Percentiles rank a stretch among this genome's conserved stretches.
phyloP scores from a whole-genome alignment of 257 asterid genomes.

The Plantago major region DNA sequence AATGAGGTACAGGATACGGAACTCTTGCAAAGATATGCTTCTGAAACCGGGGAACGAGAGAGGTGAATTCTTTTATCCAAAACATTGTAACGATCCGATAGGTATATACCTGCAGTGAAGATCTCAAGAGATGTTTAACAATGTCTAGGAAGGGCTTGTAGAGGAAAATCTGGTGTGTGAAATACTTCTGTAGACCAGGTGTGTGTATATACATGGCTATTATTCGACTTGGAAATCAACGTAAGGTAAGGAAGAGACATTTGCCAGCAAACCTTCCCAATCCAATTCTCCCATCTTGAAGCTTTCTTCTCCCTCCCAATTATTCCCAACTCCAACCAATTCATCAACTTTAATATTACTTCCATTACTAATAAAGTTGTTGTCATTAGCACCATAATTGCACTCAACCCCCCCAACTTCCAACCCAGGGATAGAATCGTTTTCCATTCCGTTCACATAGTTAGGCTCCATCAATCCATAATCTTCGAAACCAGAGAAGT shows the following conservation, averaged over 20 bases:
- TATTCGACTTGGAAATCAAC: slow-evolving; percentile 71
- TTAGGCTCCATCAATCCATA: slow-evolving; percentile 43
- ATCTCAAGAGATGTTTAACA: too few species aligned
- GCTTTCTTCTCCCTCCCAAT: slow-evolving; percentile 54
- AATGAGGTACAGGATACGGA: too few species aligned
- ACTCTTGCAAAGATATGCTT: too few species aligned
- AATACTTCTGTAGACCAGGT: too few species aligned
- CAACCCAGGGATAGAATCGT: slow-evolving; percentile 61
- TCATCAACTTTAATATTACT: slow-evolving; percentile 46
- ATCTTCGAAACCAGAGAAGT: slow-evolving; percentile 19
- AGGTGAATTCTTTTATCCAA: too few species aligned
- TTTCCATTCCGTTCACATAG: slow-evolving; percentile 50
- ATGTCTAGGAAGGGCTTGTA: too few species aligned
- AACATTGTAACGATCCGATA: too few species aligned
- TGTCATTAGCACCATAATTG: slow-evolving; percentile 29
- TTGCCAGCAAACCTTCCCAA: slow-evolving; percentile 99
- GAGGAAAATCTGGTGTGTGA: too few species aligned
- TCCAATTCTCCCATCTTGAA: slow-evolving; percentile 64
- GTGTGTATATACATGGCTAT: neutral
- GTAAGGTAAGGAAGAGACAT: slow-evolving; percentile 79
- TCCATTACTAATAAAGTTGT: slow-evolving; percentile 12
- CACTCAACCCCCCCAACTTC: slow-evolving; percentile 36
- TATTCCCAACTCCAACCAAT: slow-evolving; percentile 57
- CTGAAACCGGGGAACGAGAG: too few species aligned
- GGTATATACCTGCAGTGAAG: too few species aligned